Evolutionary conservation across 305 asterid species (phyloP).

Genomic region (Fraxinus ornus): DNA sequence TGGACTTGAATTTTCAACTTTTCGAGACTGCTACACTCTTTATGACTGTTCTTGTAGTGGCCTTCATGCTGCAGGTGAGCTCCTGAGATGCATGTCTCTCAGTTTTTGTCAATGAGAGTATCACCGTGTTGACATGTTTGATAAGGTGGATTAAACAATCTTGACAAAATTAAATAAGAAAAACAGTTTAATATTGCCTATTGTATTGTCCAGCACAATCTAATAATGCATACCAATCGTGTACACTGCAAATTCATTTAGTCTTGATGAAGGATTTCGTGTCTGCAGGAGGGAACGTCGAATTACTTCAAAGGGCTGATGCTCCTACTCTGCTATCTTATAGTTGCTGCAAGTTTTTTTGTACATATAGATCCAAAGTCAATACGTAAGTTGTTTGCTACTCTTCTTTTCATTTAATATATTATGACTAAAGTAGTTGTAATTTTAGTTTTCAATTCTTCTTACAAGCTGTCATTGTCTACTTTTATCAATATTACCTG

Average conservation of each 20-base stretch:
- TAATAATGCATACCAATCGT: not conserved
- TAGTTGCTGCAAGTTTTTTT: slow-evolving; percentile 86
- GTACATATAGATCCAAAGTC: slow-evolving; percentile 74
- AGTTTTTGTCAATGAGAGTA: not conserved
- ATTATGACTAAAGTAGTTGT: not conserved
- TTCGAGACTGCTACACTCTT: slow-evolving; percentile 79
- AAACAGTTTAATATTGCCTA: not conserved
- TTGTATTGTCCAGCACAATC: not conserved
- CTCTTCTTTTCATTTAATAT: not conserved
- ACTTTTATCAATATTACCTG: not conserved
- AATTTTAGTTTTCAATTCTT: slow-evolving; percentile 2
- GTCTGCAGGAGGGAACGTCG: slow-evolving; percentile 78
- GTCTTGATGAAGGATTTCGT: slow-evolving; percentile 10
- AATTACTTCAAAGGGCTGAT: slow-evolving; percentile 84
- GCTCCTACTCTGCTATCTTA: slow-evolving; percentile 80
- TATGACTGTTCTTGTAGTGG: slow-evolving; percentile 81
- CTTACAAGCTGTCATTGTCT: not conserved
- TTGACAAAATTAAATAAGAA: not conserved
- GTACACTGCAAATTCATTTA: not conserved
- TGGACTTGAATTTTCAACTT: slow-evolving; percentile 80
- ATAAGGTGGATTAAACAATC: not conserved
- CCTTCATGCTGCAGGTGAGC: slow-evolving; percentile 73
- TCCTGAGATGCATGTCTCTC: not conserved
- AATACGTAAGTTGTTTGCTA: slow-evolving; percentile 43
- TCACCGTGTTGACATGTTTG: not conserved